Evolutionary conservation across 2,329 filamentous ascomycete species (phyloP).

Genomic region (Corynespora cassiicola): DNA sequence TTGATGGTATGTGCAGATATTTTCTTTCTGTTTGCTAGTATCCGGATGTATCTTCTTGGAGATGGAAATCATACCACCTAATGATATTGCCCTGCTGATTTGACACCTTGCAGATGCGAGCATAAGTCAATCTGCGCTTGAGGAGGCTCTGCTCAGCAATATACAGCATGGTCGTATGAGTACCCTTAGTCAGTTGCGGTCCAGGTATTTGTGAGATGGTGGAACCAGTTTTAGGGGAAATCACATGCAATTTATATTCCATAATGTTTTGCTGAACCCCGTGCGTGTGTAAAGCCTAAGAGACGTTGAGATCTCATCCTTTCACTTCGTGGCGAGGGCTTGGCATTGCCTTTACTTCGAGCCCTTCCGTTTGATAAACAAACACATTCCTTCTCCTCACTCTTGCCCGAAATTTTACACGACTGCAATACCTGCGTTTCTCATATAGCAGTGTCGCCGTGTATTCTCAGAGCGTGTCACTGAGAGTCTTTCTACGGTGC

Average conservation of each 20-base stretch:
- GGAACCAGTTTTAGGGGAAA: neutral
- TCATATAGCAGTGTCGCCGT: too few species aligned
- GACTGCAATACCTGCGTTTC: neutral
- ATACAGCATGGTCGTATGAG: constrained; percentile 74
- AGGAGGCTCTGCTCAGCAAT: constrained; percentile 77
- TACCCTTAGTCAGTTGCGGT: constrained; percentile 71
- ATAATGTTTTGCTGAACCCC: too few species aligned
- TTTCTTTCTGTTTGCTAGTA: constrained; percentile 1
- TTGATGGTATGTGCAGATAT: constrained; percentile 65
- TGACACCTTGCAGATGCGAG: constrained; percentile 66
- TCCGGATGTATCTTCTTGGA: constrained; percentile 1
- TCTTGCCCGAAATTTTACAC: constrained; percentile 1
- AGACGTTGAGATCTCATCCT: too few species aligned
- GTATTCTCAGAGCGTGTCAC: too few species aligned
- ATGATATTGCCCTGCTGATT: neutral
- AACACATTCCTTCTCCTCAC: neutral
- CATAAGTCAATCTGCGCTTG: constrained; percentile 79
- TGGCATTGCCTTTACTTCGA: neutral
- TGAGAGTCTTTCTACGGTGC: too few species aligned
- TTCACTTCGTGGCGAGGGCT: too few species aligned
- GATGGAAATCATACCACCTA: neutral
- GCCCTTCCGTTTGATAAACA: neutral
- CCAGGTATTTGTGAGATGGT: constrained; percentile 58
- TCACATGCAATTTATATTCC: too few species aligned
- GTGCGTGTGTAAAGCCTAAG: too few species aligned